Evolutionary conservation across 805 yeast species (phyloP).

Genomic region (Yamadazyma insecticola): DNA sequence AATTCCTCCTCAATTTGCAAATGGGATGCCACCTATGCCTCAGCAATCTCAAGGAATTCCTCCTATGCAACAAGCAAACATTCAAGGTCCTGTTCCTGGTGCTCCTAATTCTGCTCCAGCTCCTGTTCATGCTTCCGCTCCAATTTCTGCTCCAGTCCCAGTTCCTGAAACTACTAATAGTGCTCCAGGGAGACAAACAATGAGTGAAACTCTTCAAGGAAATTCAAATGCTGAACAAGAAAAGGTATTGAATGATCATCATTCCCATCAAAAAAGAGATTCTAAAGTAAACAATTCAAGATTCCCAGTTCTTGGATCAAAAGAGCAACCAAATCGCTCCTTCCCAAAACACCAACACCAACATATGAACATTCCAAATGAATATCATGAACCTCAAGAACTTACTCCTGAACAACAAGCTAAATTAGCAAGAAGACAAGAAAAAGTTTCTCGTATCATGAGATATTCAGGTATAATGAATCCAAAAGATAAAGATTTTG

Average conservation of each 20-base stretch:
- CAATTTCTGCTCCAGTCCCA: too few species aligned
- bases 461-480: constrained; percentile 92
- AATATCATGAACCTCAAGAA: constrained; percentile 25
- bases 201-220: too few species aligned
- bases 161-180: too few species aligned
- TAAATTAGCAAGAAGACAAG: constrained; percentile 61
- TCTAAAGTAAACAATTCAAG: constrained; percentile 44
- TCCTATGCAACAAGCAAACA: constrained; percentile 4
- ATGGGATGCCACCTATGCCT: constrained; percentile 3
- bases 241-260: too few species aligned
- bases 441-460: constrained; percentile 69
- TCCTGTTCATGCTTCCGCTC: constrained; percentile 8
- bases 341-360: constrained; percentile 9
- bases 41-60: constrained; percentile 1
- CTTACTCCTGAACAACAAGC: constrained; percentile 72
- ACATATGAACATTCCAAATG: too few species aligned
- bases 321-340: constrained; percentile 19
- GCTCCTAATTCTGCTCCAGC: constrained; percentile 7
- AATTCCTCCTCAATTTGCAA: constrained; percentile 10
- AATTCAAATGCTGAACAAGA: too few species aligned
- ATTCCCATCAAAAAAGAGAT: too few species aligned
- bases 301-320: constrained; percentile 53
- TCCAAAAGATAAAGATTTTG: constrained; percentile 93
- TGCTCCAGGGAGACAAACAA: too few species aligned
- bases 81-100: constrained; percentile 7